Evolutionary conservation across 768 basidiomycete genomes (phyloP).

Genomic region (Hypholoma sublateritium): DNA sequence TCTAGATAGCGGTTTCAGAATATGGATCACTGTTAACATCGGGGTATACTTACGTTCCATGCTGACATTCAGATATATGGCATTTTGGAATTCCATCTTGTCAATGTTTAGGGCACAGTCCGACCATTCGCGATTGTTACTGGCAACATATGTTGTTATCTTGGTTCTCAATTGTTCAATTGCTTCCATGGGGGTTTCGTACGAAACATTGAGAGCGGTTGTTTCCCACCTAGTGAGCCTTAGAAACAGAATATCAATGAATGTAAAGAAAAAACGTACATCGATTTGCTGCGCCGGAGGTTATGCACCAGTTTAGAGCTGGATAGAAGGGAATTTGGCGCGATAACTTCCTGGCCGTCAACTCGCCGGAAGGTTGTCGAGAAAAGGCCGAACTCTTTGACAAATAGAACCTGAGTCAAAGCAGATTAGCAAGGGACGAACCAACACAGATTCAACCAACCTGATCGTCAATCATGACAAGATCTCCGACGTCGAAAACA

Average conservation of each 20-base stretch:
- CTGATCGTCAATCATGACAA: conserved; percentile 80
- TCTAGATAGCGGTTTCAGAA: conserved; percentile 36
- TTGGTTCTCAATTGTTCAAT: conserved; percentile 66
- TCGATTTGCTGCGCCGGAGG: conserved; percentile 70
- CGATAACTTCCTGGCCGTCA: conserved; percentile 79
- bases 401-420: conserved; percentile 40
- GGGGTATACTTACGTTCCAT: conserved; percentile 61
- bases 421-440: background rate
- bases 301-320: conserved; percentile 78
- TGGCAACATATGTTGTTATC: conserved; percentile 56
- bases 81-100: conserved; percentile 78
- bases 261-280: conserved; percentile 39
- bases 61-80: conserved; percentile 62
- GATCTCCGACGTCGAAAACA: conserved; percentile 82
- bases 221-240: conserved; percentile 55
- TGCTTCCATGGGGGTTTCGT: conserved; percentile 67
- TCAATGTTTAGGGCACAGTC: conserved; percentile 65
- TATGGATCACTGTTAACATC: background rate
- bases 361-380: conserved; percentile 79
- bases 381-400: conserved; percentile 79
- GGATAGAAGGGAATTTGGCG: conserved; percentile 72
- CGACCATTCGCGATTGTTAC: conserved; percentile 76
- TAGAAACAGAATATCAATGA: conserved; percentile 1
- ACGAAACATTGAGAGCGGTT: conserved; percentile 63
- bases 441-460: conserved; percentile 24